Base-by-base conservation (phyloP, 371 early-diverging fungal species). In the Synchytrium microbalum region DNA sequence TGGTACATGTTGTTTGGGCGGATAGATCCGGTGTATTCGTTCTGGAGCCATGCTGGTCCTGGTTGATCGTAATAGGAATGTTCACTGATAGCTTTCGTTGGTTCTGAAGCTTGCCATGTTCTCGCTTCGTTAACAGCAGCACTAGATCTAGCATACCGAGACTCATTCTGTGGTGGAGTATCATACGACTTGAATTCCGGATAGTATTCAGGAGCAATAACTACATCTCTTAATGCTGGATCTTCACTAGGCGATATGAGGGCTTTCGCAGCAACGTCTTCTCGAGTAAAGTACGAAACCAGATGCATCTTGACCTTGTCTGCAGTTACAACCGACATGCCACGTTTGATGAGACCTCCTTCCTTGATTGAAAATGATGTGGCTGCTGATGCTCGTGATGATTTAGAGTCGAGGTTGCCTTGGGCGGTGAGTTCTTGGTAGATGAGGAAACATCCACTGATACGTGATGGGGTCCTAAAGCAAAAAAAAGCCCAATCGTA, bases 381-480 rank as follows among this genome's bases (percentile, higher is more conserved):
- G 46, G 33, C 46, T 3, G 24, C 24, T 8, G 19, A 32, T 25
- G 55, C 26, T 10, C 61, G 56, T 2, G 52, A 60, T 10, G 62
- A 56, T 13, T 26, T 25, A 29, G 52, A n/a, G 46, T 60, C 60
- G 0, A 58, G 58, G 32, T 32, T 52, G 55, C 64, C 61, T 19
- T 19, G 46, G 14, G 63, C 33, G 26, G 64, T 62, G 55, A 69
- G 64, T 55, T 72, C 69, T 19, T 60, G 63, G 66, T 72, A 72
- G 29, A 72, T 55, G 19, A 72, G 67, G 63, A 72, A 72, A 26
- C 33, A 28, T 16, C 72, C 72, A 28, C 66, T 61, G 51, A 69
- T 67, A 29, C 93, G 84, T 30, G 89, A 89, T 3, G 92, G 90
- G 24, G 89, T 87, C 93, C 92, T 91, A n/a, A n/a, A n/a, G n/a